phyloP scores from a whole-genome alignment of 1,284 basidiomycete genomes.

The Ustilago loliicola region DNA sequence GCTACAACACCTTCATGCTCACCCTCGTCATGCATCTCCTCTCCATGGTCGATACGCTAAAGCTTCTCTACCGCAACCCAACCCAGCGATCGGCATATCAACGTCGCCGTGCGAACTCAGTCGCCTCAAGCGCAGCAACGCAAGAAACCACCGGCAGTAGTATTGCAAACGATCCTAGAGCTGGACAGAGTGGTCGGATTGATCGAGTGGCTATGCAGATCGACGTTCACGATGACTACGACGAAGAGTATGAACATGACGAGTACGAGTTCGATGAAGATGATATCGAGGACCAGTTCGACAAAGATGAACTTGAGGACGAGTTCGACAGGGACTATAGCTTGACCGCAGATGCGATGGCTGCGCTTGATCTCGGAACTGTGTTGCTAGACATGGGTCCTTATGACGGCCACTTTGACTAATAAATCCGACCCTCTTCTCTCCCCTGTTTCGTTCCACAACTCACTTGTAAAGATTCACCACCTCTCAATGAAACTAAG shows the following conservation, averaged over 20 bases:
- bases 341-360: slow-evolving; percentile 20
- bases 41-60: slow-evolving; percentile 39
- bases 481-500: background rate
- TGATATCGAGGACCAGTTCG: background rate
- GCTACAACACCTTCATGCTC: slow-evolving; percentile 49
- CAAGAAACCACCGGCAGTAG: slow-evolving; percentile 1
- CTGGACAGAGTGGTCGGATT: background rate
- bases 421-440: background rate
- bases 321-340: slow-evolving; percentile 9
- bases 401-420: background rate
- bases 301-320: background rate
- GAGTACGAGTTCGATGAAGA: background rate
- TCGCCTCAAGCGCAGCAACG: slow-evolving; percentile 3
- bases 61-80: slow-evolving; percentile 22
- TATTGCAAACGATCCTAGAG: background rate
- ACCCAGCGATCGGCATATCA: background rate
- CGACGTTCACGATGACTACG: background rate
- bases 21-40: slow-evolving; percentile 27
- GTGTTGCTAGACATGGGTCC: slow-evolving; percentile 9
- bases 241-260: background rate
- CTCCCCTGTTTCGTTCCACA: background rate
- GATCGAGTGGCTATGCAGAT: background rate
- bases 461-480: background rate
- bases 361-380: slow-evolving; percentile 14
- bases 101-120: background rate